These are phyloP conservation scores for Metrosideros polymorpha DNA, from an alignment of 441 rosid genomes.

Conservation along the genomic window DNA sequence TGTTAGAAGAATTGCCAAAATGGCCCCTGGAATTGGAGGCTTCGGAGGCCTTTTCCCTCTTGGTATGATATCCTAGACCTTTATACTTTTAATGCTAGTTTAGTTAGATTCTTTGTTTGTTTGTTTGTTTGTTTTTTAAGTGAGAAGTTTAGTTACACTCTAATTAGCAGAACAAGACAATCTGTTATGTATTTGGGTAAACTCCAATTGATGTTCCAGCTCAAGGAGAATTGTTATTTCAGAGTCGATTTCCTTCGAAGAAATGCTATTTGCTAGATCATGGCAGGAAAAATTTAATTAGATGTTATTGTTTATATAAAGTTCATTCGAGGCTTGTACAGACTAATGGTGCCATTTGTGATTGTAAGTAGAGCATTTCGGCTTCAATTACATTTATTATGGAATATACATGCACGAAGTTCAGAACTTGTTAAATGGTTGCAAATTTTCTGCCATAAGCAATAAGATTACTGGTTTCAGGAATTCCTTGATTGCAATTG, in stretches of 20 bases:
- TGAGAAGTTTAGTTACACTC: background rate
- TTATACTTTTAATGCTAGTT: background rate
- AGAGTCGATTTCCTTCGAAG: background rate
- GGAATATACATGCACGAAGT: background rate
- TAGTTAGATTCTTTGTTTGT: background rate
- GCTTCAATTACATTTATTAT: background rate
- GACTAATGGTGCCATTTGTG: background rate
- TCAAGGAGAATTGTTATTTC: background rate
- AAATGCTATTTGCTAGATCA: background rate
- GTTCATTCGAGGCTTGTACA: background rate
- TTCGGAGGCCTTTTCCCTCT: constrained; percentile 86
- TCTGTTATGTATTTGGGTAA: background rate
- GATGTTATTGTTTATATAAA: background rate
- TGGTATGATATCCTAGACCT: constrained; percentile 24
- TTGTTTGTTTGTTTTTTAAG: background rate
- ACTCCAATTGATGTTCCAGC: background rate
- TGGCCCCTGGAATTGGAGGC: constrained; percentile 93
- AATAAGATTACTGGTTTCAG: background rate
- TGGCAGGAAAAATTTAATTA: background rate
- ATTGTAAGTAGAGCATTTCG: background rate
- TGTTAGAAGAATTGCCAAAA: constrained; percentile 68
- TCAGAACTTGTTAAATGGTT: background rate
- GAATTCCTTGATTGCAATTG: background rate
- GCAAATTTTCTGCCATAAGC: background rate
- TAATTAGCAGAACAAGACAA: background rate